phyloP scores from a whole-genome alignment of 2,329 filamentous ascomycete genomes.

The Fusarium nodosum region DNA sequence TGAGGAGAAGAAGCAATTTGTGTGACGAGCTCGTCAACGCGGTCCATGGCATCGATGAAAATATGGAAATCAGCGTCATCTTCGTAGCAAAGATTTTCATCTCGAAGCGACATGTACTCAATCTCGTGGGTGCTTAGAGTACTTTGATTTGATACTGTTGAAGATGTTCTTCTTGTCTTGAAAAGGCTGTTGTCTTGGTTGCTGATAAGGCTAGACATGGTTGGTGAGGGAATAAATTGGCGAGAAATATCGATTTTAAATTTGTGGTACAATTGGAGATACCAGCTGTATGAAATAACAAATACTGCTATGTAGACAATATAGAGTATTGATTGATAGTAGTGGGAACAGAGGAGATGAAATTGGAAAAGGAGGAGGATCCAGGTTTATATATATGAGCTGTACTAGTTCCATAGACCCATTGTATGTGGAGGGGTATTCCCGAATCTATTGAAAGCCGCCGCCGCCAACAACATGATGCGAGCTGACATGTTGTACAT shows the following conservation, averaged over 20 bases:
- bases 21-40: constrained; percentile 44
- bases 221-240: constrained; percentile 1
- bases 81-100: constrained; percentile 45
- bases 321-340: constrained; percentile 12
- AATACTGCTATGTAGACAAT: background rate
- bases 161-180: constrained; percentile 35
- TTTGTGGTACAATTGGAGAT: constrained; percentile 2
- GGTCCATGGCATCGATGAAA: constrained; percentile 47
- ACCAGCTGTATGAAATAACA: constrained; percentile 9
- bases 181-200: constrained; percentile 27
- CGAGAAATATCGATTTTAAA: constrained; percentile 1
- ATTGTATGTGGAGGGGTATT: constrained; percentile 30
- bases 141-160: constrained; percentile 41
- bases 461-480: constrained; percentile 34
- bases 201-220: constrained; percentile 35
- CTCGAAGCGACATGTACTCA: constrained; percentile 46
- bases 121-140: constrained; percentile 41
- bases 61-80: constrained; percentile 47
- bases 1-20: constrained; percentile 25
- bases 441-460: constrained; percentile 31
- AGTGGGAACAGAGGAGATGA: constrained; percentile 14
- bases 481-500: constrained; percentile 42
- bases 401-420: constrained; percentile 26
- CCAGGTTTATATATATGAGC: constrained; percentile 27
- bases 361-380: constrained; percentile 22